Base-by-base conservation (phyloP, 495 filamentous ascomycete species). In the Penicillium ucsense region DNA sequence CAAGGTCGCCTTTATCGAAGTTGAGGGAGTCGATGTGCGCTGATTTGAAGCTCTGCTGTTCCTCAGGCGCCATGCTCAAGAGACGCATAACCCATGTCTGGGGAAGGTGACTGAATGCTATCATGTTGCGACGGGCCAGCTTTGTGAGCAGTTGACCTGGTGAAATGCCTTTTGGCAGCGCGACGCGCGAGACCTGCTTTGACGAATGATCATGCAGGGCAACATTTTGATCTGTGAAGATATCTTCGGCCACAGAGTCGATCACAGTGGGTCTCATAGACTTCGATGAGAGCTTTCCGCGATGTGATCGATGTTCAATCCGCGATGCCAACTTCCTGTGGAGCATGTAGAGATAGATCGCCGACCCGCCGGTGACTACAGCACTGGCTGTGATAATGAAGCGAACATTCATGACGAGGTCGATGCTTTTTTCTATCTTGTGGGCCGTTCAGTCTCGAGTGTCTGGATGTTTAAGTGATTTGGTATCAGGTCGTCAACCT, bases 91-190 rank as follows among this genome's bases (percentile, higher is more conserved):
- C 51, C n/a, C 56, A 51, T 0, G 62, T 60, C 40, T 66, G 60
- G 7, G 64, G 66, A 20, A 61, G 61, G 8, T 50, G 57, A 12
- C 61, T 43, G 28, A 71, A 69, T 0, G 49, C 50, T 1, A 41
- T 56, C 65, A 71, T 68, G 30, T 68, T 71, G 46, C 60, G 63
- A 7, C 63, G 65, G 4, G 65, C 46, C 4, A 68, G 55, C 6
- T 51, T 47, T 9, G 51, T 61, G 34, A 71, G 54, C 5, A 69
- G 50, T 4, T 52, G 29, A 0, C 48, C 42, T 1, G 49, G 47
- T 0, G 50, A n/a, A 20, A 50, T 41, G 8, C 39, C 33, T 12
- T 32, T 33, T 3, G 62, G 62, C 6, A 69, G 57, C 2, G 44
- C 44, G 3, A 36, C 36, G n/a, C 57, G 59, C 3, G 51, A 43